Conservation (phyloP, 805 yeast genomes). For the Komagataella populi region DNA sequence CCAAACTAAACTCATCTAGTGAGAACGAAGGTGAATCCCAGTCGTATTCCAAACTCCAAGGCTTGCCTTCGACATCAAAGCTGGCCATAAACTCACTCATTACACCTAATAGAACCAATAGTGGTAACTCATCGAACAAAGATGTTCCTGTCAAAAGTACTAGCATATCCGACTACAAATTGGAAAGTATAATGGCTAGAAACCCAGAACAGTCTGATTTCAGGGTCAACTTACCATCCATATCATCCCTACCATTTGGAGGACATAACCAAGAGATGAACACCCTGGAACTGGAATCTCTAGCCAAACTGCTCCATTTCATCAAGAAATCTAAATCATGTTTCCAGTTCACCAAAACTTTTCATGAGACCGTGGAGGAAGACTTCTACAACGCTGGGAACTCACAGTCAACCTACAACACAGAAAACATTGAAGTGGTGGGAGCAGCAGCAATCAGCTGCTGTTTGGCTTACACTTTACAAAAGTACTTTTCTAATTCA, state of each 20-base stretch:
- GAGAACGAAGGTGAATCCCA: conserved; percentile 16
- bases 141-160: not conserved
- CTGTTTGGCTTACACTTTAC: conserved; percentile 48
- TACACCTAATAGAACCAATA: conserved; percentile 17
- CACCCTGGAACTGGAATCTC: conserved; percentile 1
- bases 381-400: not conserved
- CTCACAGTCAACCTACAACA: conserved; percentile 9
- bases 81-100: conserved; percentile 34
- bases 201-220: not conserved
- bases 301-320: conserved; percentile 25
- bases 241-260: not conserved
- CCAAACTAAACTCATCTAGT: conserved; percentile 8
- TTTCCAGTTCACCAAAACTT: conserved; percentile 23
- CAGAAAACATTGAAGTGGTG: conserved; percentile 35
- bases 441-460: conserved; percentile 46
- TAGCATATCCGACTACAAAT: not conserved
- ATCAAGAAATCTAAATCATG: conserved; percentile 56
- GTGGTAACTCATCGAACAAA: not conserved
- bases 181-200: not conserved
- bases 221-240: not conserved
- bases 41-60: conserved; percentile 6
- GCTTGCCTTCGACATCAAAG: conserved; percentile 19
- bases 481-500: conserved; percentile 42
- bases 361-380: conserved; percentile 7
- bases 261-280: not conserved